Conservation (phyloP, 2,329 filamentous ascomycete species). For the Diplocarpon rosae region DNA sequence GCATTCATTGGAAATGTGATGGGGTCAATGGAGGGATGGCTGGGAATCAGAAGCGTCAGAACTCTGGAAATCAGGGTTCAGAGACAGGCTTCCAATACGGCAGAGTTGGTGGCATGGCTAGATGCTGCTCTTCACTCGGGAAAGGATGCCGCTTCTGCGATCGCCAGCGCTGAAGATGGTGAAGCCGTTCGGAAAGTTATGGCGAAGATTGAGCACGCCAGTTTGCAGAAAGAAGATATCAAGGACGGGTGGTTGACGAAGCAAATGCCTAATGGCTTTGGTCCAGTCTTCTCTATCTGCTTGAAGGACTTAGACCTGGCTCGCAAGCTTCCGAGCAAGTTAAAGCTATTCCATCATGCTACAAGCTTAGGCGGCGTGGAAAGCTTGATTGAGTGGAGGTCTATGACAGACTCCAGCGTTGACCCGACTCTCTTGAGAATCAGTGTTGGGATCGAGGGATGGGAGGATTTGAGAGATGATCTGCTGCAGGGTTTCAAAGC, state of each 20-base stretch:
- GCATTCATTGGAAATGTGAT: constrained; percentile 73
- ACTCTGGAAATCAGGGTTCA: constrained; percentile 76
- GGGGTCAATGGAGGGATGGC: constrained; percentile 85
- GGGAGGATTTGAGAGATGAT: constrained; percentile 75
- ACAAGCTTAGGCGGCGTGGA: constrained; percentile 91
- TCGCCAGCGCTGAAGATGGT: constrained; percentile 27
- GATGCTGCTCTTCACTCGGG: constrained; percentile 24
- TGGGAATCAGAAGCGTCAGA: constrained; percentile 74
- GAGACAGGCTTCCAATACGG: constrained; percentile 63
- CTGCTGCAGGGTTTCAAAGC: constrained; percentile 52
- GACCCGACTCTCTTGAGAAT: constrained; percentile 66
- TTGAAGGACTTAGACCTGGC: constrained; percentile 52
- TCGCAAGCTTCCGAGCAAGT: constrained; percentile 60
- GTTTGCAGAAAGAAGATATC: constrained; percentile 55
- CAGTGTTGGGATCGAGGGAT: constrained; percentile 77
- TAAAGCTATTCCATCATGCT: constrained; percentile 83
- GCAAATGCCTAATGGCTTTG: constrained; percentile 89
- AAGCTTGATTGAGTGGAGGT: constrained; percentile 91
- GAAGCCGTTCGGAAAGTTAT: constrained; percentile 43
- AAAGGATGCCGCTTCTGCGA: constrained; percentile 4
- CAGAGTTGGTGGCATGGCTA: constrained; percentile 62
- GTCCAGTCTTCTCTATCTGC: constrained; percentile 73
- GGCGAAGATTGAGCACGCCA: constrained; percentile 60
- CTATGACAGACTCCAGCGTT: constrained; percentile 69
- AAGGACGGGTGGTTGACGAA: constrained; percentile 59